Evolutionary conservation across 208 protist genomes (phyloP).

Genomic region (Giardia muris): DNA sequence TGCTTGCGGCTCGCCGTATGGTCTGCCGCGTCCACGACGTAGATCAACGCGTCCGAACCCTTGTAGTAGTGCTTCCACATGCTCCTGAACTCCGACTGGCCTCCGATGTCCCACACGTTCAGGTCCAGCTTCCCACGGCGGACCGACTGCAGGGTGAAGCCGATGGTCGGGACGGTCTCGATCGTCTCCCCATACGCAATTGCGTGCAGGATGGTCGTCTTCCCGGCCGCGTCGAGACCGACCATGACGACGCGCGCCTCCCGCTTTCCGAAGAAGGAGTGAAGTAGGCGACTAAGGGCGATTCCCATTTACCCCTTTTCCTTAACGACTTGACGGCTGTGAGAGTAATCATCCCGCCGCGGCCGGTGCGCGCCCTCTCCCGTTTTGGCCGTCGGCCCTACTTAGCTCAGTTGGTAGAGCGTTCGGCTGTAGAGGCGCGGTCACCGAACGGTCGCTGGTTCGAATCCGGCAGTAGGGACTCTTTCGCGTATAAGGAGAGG

Average conservation of each 20-base stretch:
- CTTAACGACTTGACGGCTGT: too few relatives aligned
- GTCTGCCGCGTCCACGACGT: constrained; percentile 37
- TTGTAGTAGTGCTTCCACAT: constrained; percentile 36
- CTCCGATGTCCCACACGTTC: constrained; percentile 33
- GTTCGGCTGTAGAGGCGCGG: not conserved
- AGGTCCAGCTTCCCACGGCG: constrained; percentile 26
- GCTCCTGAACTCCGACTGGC: constrained; percentile 22
- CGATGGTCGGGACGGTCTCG: constrained; percentile 31
- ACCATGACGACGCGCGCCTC: constrained; percentile 29
- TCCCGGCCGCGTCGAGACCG: constrained; percentile 38
- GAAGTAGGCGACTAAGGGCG: not conserved
- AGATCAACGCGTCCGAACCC: constrained; percentile 28
- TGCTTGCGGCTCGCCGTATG: not conserved
- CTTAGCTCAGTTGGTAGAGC: constrained; percentile 12
- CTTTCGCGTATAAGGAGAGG: too few relatives aligned
- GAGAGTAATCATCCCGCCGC: too few relatives aligned
- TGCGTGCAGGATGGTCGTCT: constrained; percentile 37
- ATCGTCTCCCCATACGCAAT: constrained; percentile 8
- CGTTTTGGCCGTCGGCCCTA: not conserved
- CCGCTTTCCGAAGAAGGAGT: not conserved
- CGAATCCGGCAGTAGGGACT: not conserved
- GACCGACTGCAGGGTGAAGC: constrained; percentile 28
- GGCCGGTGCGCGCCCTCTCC: not conserved
- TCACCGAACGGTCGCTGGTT: constrained; percentile 10
- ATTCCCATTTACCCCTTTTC: too few relatives aligned